Evolutionary conservation across 2,329 filamentous ascomycete species (phyloP).

Genomic region (Tolypocladium nubicola): DNA sequence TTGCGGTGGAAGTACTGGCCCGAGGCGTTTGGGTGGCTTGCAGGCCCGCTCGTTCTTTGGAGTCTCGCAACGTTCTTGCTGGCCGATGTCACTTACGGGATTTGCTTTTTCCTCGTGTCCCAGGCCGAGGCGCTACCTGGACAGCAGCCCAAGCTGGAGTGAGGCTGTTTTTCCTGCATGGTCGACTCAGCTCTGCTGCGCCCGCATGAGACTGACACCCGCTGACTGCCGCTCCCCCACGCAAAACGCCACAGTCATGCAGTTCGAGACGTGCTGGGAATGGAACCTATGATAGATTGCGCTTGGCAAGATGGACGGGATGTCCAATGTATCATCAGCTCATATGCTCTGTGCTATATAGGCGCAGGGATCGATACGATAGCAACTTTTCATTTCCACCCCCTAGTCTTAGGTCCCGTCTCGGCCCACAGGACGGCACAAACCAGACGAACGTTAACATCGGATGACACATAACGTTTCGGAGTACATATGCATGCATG

Average conservation of each 20-base stretch:
- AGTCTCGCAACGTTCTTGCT: slow-evolving; percentile 4
- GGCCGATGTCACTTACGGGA: slow-evolving; percentile 4
- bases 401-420: not conserved
- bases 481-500: not conserved
- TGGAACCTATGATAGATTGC: not conserved
- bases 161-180: not conserved
- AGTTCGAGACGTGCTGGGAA: not conserved
- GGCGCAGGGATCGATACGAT: not conserved
- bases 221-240: not conserved
- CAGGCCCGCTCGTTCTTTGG: slow-evolving; percentile 5
- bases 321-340: not conserved
- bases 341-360: not conserved
- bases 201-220: not conserved
- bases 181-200: not conserved
- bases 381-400: not conserved
- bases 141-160: not conserved
- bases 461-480: not conserved
- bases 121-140: not conserved
- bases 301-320: not conserved
- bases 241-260: not conserved
- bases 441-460: not conserved
- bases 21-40: slow-evolving; percentile 5
- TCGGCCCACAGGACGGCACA: not conserved
- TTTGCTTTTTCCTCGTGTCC: slow-evolving; percentile 2
- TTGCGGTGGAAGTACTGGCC: slow-evolving; percentile 7